Evolutionary conservation across 2,329 filamentous ascomycete species (phyloP).

Genomic region (Aspergillus sp.): DNA sequence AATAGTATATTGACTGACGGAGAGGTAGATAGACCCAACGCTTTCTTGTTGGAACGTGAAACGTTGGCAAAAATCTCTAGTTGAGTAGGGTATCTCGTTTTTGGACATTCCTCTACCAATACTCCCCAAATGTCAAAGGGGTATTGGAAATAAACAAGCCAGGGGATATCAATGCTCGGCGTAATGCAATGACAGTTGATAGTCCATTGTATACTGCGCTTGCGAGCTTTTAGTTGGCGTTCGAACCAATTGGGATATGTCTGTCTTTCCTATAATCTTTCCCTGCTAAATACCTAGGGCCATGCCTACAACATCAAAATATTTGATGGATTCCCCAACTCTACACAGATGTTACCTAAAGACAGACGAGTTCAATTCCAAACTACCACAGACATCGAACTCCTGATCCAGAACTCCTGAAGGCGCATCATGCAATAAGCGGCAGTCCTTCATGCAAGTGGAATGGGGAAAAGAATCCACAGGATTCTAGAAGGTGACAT

Average conservation of each 20-base stretch:
- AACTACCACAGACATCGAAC: not conserved
- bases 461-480: not conserved
- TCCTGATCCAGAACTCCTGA: not conserved
- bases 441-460: not conserved
- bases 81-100: not conserved
- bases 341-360: not conserved
- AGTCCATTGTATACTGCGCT: not conserved
- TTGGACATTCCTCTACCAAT: not conserved
- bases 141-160: not conserved
- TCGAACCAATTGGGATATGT: not conserved
- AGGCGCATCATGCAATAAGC: not conserved
- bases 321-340: not conserved
- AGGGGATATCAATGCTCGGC: not conserved
- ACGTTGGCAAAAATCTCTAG: not conserved
- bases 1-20: not conserved
- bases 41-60: not conserved
- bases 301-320: not conserved
- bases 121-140: not conserved
- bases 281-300: not conserved
- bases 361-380: not conserved
- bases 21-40: not conserved
- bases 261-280: not conserved
- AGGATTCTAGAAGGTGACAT: not conserved
- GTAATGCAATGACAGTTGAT: not conserved
- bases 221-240: not conserved